phyloP scores from a whole-genome alignment of 768 basidiomycete species.

The Hypholoma fasciculare region DNA sequence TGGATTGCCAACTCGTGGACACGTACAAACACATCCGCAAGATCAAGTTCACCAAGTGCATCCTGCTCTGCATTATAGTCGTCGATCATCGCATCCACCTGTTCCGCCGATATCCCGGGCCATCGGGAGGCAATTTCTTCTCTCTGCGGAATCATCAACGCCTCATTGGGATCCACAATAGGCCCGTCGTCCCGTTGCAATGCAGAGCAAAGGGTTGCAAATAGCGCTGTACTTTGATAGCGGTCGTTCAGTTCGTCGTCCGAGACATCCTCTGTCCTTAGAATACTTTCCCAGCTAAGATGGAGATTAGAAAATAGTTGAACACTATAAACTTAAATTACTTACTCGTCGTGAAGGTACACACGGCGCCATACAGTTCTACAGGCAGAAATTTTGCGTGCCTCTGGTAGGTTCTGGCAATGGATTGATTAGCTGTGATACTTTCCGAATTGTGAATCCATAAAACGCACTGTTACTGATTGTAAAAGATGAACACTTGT shows the following conservation, averaged over 20 bases:
- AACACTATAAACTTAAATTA: constrained; percentile 9
- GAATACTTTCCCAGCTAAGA: constrained; percentile 76
- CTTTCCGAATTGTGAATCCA: not conserved
- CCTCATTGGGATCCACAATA: constrained; percentile 56
- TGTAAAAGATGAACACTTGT: constrained; percentile 68
- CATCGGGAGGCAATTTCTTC: constrained; percentile 70
- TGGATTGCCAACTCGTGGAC: constrained; percentile 62
- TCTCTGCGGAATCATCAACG: constrained; percentile 55
- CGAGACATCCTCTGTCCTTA: constrained; percentile 70
- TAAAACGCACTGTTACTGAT: constrained; percentile 46
- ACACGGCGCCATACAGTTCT: constrained; percentile 85
- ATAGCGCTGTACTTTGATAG: constrained; percentile 76
- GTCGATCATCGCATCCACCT: constrained; percentile 53
- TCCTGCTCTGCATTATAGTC: constrained; percentile 69
- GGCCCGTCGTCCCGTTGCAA: constrained; percentile 45
- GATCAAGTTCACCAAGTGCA: constrained; percentile 52
- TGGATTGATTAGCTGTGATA: not conserved
- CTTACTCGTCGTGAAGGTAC: constrained; percentile 87
- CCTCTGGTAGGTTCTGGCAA: constrained; percentile 65
- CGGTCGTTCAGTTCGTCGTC: constrained; percentile 75
- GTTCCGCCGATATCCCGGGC: constrained; percentile 70
- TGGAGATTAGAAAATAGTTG: constrained; percentile 1
- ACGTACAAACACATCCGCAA: constrained; percentile 63
- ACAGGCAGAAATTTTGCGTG: constrained; percentile 67
- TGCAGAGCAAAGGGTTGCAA: constrained; percentile 56